phyloP scores from a whole-genome alignment of 257 asterid species.

The Lycium ferocissimum region DNA sequence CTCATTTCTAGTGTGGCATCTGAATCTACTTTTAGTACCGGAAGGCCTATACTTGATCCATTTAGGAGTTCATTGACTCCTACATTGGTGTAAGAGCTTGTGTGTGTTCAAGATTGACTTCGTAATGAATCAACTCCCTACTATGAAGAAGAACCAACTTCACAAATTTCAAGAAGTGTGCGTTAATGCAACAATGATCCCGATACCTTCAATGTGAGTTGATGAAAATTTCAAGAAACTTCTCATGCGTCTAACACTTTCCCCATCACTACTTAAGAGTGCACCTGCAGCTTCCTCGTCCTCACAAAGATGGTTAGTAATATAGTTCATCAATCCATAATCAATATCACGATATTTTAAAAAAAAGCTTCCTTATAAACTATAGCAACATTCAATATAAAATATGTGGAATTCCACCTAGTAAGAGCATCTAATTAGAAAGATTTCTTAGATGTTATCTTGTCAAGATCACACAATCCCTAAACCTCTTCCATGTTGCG shows the following conservation, averaged over 20 bases:
- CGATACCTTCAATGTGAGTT: neutral
- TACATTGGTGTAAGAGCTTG: neutral
- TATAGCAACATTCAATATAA: conserved; percentile 23
- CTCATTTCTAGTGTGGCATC: neutral
- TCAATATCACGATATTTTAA: neutral
- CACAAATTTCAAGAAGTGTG: neutral
- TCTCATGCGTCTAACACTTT: neutral
- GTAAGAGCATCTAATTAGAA: conserved; percentile 21
- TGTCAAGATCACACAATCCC: neutral
- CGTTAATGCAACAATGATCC: neutral
- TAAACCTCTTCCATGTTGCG: neutral
- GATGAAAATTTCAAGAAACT: neutral
- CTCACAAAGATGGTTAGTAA: too few relatives aligned
- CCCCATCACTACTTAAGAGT: neutral
- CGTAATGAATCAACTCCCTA: neutral
- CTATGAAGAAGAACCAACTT: neutral
- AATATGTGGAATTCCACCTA: conserved; percentile 33
- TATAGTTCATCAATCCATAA: neutral
- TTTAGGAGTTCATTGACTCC: conserved; percentile 12
- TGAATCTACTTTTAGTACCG: neutral
- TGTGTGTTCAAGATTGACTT: conserved; percentile 4
- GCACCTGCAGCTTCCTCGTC: too few relatives aligned
- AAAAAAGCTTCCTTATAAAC: neutral
- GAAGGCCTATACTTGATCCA: neutral
- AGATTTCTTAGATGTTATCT: neutral